phyloP scores from a whole-genome alignment of 179 eudicot genomes.

The Actinidia chinensis region DNA sequence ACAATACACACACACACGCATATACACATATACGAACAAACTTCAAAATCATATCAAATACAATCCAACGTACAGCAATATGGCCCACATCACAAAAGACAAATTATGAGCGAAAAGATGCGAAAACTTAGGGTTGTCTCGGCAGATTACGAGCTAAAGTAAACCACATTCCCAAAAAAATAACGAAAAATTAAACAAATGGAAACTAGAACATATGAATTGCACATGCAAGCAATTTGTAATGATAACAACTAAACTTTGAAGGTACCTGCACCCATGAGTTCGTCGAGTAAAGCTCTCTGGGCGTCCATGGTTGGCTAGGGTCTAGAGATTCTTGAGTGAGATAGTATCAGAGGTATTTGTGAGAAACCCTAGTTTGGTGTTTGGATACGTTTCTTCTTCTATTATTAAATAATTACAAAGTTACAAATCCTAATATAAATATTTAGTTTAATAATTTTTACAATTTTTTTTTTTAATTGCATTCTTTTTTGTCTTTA shows the following conservation, averaged over 20 bases:
- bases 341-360: neutral
- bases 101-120: no score
- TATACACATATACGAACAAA: no score
- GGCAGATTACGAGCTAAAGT: neutral
- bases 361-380: conserved; percentile 4
- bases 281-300: conserved; percentile 96
- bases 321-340: neutral
- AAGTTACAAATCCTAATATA: no score
- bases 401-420: no score
- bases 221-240: neutral
- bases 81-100: no score
- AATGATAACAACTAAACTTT: neutral
- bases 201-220: neutral
- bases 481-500: no score
- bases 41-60: no score
- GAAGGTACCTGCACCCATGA: conserved; percentile 88
- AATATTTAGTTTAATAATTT: no score
- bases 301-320: conserved; percentile 80
- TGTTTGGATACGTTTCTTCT: no score
- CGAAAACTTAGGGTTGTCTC: no score
- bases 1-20: neutral
- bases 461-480: no score
- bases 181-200: neutral
- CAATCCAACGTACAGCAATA: no score
- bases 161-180: neutral